Conservation (phyloP, 768 basidiomycete genomes). For the Artomyces pyxidatus region DNA sequence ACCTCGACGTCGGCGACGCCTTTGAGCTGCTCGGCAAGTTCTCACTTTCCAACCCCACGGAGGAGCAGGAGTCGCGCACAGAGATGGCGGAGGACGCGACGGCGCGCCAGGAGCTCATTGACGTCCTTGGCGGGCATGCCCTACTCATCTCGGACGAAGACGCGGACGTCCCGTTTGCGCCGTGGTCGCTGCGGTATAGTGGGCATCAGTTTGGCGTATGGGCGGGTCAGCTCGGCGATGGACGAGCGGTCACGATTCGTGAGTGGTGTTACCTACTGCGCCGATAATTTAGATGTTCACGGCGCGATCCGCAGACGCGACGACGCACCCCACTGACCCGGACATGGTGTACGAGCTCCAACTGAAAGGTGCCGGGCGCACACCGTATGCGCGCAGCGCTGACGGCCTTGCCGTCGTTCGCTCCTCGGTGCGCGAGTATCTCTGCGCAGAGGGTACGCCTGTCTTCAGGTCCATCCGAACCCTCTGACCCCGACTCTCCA, state of each 20-base stretch:
- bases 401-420: slow-evolving; percentile 95
- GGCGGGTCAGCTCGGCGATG: slow-evolving; percentile 96
- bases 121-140: slow-evolving; percentile 73
- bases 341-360: slow-evolving; percentile 72
- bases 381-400: slow-evolving; percentile 86
- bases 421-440: slow-evolving; percentile 88
- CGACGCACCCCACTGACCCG: slow-evolving; percentile 55
- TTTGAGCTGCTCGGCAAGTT: slow-evolving; percentile 59
- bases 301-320: slow-evolving; percentile 48
- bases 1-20: slow-evolving; percentile 82
- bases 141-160: slow-evolving; percentile 47
- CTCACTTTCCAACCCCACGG: slow-evolving; percentile 29
- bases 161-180: slow-evolving; percentile 29
- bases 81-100: slow-evolving; percentile 28
- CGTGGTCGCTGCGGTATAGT: slow-evolving; percentile 88
- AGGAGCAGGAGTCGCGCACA: slow-evolving; percentile 20
- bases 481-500: slow-evolving; percentile 15
- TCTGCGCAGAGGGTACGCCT: slow-evolving; percentile 77
- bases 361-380: slow-evolving; percentile 90
- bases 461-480: not conserved
- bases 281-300: not conserved
- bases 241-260: slow-evolving; percentile 86
- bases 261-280: slow-evolving; percentile 17
- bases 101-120: slow-evolving; percentile 64
- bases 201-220: slow-evolving; percentile 86